Base-by-base conservation (phyloP, 192 early-diverging fungal species). In the Gamsiella multidivaricata region DNA sequence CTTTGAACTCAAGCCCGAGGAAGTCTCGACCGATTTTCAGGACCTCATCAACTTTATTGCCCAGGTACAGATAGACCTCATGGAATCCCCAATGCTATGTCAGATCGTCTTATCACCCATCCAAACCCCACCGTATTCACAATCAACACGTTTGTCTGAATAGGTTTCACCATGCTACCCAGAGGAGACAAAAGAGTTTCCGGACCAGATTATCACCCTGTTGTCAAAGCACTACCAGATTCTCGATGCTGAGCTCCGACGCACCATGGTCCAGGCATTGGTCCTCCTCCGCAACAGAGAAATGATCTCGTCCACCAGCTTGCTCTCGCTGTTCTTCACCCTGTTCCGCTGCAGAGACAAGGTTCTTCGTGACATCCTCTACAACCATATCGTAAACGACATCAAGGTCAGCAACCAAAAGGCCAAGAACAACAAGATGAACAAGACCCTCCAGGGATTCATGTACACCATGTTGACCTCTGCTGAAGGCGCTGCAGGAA, bases 281-380 rank as follows among this genome's bases (percentile, higher is more conserved):
- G 82, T 88, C 39, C 83, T 98, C 42, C 73, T 99, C 61, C 87
- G 96, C 23, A 97, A 97, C 84, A 89, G 91, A 51, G 92, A 94
- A 23, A 86, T 75, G 90, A 91, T 81, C 81, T 70, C 78, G 23
- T 80, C 81, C 54, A 83, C 61, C 26, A 83, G 75, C 55, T 83
- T 92, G 28, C 88, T 99, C 63, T 91, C 95, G 20, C 86, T 98
- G 66, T 99, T 98, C 80, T 99, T 98, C 64, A 95, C 92, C 25
- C 88, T 99, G 42, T 99, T 99, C 82, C 88, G 95, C 23, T 95
- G 93, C 80, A 90, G 86, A 53, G 98, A 99, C 84, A 98, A 98
- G 81, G 80, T 84, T 31, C 90, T 99, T 52, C 90, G 98, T 37
- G 88, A 92, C 52, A 76, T 93, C 64, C 86, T 99, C 28, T 97